These are phyloP conservation scores for Linum usitatissimum DNA, from an alignment of 345 rosid genomes.

Conservation along the genomic window DNA sequence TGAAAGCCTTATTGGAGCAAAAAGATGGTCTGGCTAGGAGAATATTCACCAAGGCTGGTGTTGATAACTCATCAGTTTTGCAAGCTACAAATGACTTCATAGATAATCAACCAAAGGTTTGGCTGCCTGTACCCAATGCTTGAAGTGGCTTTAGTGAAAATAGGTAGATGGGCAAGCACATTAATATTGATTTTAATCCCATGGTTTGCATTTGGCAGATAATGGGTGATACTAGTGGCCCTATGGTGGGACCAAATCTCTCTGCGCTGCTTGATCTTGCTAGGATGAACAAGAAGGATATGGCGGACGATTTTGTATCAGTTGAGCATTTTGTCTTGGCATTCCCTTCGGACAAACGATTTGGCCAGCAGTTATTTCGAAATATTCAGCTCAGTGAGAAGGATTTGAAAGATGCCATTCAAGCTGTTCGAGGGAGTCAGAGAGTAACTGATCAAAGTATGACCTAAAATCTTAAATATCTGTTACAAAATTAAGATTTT, in stretches of 20 bases:
- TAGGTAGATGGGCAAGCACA: not conserved
- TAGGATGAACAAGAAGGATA: conserved; percentile 51
- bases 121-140: not conserved
- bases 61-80: conserved; percentile 56
- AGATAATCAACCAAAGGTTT: conserved; percentile 63
- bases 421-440: conserved; percentile 75
- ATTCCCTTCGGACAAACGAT: conserved; percentile 57
- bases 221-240: conserved; percentile 55
- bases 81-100: conserved; percentile 58
- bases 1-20: conserved; percentile 90
- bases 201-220: conserved; percentile 32
- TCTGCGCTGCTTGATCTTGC: conserved; percentile 46
- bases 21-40: conserved; percentile 80
- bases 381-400: conserved; percentile 45
- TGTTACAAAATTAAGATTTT: not conserved
- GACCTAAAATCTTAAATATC: not conserved
- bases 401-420: conserved; percentile 51
- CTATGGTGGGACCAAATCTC: conserved; percentile 49
- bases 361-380: conserved; percentile 57
- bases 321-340: conserved; percentile 72
- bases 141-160: not conserved
- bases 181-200: not conserved
- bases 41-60: conserved; percentile 63
- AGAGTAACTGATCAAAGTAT: conserved; percentile 86
- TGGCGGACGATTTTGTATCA: conserved; percentile 70